A percentile compares a stretch with the other conserved stretches of the same genome.
These are phyloP conservation scores for Tuber aestivum DNA, from an alignment of 495 filamentous ascomycete genomes.

Conservation along the genomic window DNA sequence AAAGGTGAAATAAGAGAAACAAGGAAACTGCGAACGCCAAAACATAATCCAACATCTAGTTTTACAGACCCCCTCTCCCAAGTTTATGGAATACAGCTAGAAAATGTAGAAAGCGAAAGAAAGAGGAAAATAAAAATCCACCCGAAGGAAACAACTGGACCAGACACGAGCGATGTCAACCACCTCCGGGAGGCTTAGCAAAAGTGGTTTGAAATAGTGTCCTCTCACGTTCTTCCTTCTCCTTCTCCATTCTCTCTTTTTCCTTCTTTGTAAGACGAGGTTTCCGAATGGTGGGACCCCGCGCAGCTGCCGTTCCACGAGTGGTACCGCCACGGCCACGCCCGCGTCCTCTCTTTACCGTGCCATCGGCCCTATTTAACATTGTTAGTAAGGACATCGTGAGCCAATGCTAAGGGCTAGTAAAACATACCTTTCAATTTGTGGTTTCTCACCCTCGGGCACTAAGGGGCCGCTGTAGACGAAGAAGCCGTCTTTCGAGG, in stretches of 20 bases:
- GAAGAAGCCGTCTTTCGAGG: constrained; percentile 86
- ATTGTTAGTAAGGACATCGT: constrained; percentile 40
- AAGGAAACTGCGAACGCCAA: constrained; percentile 18
- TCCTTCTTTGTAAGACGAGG: constrained; percentile 74
- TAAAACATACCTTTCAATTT: constrained; percentile 60
- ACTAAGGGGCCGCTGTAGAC: constrained; percentile 81
- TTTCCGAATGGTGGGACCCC: constrained; percentile 69
- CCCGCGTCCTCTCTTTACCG: constrained; percentile 59
- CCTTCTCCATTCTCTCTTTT: constrained; percentile 56
- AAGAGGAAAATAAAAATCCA: constrained; percentile 15
- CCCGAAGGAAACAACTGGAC: constrained; percentile 14
- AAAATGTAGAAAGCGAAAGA: constrained; percentile 8
- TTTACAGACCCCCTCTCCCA: constrained; percentile 27
- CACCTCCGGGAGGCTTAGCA: constrained; percentile 15
- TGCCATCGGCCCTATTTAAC: constrained; percentile 60
- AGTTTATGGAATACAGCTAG: constrained; percentile 11
- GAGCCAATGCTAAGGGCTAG: background rate
- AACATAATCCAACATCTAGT: constrained; percentile 38
- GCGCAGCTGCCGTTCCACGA: constrained; percentile 69
- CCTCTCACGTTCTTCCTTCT: constrained; percentile 63
- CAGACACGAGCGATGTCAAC: background rate
- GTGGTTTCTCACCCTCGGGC: constrained; percentile 82
- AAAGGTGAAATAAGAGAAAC: constrained; percentile 42
- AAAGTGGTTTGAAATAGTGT: constrained; percentile 28
- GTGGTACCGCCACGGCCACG: constrained; percentile 56